Percentiles rank a stretch among this genome's conserved stretches.
Evolutionary conservation across 2,329 filamentous ascomycete genomes (phyloP).

Genomic region (Hyphodiscus sp.): DNA sequence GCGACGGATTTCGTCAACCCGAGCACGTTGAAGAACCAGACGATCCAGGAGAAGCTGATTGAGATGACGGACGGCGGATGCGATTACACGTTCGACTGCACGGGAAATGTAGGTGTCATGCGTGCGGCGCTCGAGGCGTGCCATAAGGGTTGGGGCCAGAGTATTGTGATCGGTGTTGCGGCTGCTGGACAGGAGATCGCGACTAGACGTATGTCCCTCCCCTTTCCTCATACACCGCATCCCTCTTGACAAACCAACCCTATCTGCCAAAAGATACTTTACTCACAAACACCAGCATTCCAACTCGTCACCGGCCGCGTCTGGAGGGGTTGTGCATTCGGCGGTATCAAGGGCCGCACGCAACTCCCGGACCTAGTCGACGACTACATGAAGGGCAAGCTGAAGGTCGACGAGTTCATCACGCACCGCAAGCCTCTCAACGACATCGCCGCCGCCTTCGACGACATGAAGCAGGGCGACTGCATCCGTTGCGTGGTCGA

Average conservation of each 20-base stretch:
- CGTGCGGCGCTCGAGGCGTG: conserved; percentile 91
- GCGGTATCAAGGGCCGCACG: conserved; percentile 93
- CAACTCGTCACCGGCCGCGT: conserved; percentile 96
- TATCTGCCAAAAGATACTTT: not conserved
- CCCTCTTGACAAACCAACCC: not conserved
- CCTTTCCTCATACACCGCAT: not conserved
- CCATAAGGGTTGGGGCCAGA: conserved; percentile 99
- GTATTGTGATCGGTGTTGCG: conserved; percentile 95
- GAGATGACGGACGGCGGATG: conserved; percentile 98
- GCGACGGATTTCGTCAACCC: conserved; percentile 98
- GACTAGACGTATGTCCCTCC: conserved; percentile 69
- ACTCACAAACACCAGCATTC: conserved; percentile 59
- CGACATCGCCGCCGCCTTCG: conserved; percentile 85
- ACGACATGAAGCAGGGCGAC: conserved; percentile 91
- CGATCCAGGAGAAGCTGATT: conserved; percentile 83
- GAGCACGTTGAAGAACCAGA: conserved; percentile 67
- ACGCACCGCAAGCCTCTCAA: conserved; percentile 81
- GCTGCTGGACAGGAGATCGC: conserved; percentile 93
- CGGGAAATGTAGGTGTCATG: conserved; percentile 95
- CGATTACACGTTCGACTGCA: conserved; percentile 99
- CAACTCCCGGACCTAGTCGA: conserved; percentile 82
- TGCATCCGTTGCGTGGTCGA: conserved; percentile 92
- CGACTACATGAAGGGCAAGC: conserved; percentile 81
- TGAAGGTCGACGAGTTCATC: conserved; percentile 99
- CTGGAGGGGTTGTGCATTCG: conserved; percentile 97